Evolutionary conservation across 2,329 filamentous ascomycete genomes (phyloP).

Genomic region (Fusarium humuli): DNA sequence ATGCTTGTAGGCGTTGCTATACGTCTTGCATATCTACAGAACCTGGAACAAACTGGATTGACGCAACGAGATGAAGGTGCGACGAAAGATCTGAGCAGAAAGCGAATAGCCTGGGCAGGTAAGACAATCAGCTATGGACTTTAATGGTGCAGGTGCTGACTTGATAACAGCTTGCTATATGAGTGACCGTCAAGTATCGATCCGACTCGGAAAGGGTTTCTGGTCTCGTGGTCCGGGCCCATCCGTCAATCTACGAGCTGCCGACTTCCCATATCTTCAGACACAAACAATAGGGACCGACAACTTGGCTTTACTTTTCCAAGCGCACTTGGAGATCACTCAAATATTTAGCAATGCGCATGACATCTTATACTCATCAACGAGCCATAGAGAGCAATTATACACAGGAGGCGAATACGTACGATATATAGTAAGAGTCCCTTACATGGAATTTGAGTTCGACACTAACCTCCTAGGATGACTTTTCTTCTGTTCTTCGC

Average conservation of each 20-base stretch:
- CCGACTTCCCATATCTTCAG: conserved; percentile 75
- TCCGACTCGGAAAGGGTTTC: conserved; percentile 77
- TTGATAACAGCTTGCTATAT: conserved; percentile 66
- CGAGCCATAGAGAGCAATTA: conserved; percentile 74
- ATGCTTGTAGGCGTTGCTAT: conserved; percentile 80
- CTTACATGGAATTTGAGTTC: accelerated
- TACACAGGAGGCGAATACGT: conserved; percentile 79
- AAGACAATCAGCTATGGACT: conserved; percentile 2
- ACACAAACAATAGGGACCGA: conserved; percentile 69
- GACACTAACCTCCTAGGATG: conserved; percentile 58
- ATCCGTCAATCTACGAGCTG: conserved; percentile 71
- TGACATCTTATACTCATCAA: conserved; percentile 78
- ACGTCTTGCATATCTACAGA: conserved; percentile 76
- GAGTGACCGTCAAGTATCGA: conserved; percentile 75
- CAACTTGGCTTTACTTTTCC: conserved; percentile 75
- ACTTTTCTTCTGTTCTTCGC: conserved; percentile 75
- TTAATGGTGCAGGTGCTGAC: not conserved
- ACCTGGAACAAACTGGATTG: conserved; percentile 76
- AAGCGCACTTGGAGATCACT: conserved; percentile 77
- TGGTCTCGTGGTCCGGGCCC: conserved; percentile 79
- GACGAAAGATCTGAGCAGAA: conserved; percentile 69
- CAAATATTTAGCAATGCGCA: conserved; percentile 80
- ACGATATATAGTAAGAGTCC: conserved; percentile 68
- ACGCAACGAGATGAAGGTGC: conserved; percentile 69
- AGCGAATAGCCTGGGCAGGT: conserved; percentile 75